Evolutionary conservation across 176 grass and related monocot genomes (phyloP), one percentile per base, ranked within the genome.

Genomic region (Oryza meridionalis): DNA sequence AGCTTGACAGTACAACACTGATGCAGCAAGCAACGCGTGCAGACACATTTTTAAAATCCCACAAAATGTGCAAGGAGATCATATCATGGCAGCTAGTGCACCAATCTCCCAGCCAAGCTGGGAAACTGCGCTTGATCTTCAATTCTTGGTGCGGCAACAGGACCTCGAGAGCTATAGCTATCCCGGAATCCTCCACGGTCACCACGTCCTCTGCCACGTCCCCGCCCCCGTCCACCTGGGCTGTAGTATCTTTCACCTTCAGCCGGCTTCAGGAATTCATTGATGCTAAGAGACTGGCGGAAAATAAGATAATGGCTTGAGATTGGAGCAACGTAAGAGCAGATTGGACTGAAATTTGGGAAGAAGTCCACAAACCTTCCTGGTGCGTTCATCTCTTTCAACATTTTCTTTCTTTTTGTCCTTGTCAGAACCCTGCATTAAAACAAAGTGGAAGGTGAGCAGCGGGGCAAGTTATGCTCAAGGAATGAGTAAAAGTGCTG

Each of bases 321-420:
- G n/a, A 75, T 31, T 83, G 3, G 40, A 19, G 22, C 46, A 58
- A 43, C 15, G 5, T 5, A 42, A 81, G 4, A 77, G 19, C 32
- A 77, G 11, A 16, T 35, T 62, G 24, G 17, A n/a, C 17, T 22
- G 53, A 27, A 43, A 8, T 26, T 35, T 77, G 29, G 5, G 61
- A 42, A 47, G 16, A 5, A 69, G 15, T 10, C 26, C 9, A 81
- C 35, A 81, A 16, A 96, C 94, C 86, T 92, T 95, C 81, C 89
- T 96, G 51, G 53, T 70, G 26, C 80, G 81, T 42, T 93, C 94
- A 24, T 92, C 90, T 25, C 69, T 85, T 65, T 91, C 94, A 42
- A 64, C 29, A 75, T 24, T 91, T 70, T 95, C 90, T 82, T 93
- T 96, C 84, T 91, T 96, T 75, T 96, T 96, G 44, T 96, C 94